Percentiles rank a stretch among this genome's conserved stretches.
Conservation (phyloP, 2,329 filamentous ascomycete species). For the Sclerotiophoma versabilis region DNA sequence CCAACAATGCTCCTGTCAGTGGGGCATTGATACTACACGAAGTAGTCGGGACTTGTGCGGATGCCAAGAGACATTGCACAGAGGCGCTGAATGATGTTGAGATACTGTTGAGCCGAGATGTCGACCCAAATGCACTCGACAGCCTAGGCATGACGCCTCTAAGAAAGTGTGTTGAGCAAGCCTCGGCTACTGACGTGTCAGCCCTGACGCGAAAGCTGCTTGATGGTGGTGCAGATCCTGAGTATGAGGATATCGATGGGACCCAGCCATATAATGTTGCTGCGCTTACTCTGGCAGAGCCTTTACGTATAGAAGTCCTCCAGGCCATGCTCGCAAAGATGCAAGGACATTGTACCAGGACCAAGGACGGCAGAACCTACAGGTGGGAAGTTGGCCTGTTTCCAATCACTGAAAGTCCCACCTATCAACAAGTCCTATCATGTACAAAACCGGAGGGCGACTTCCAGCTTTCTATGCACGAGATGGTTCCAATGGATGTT, state of each 20-base stretch:
- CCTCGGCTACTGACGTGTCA: constrained; percentile 38
- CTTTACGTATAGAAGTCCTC: constrained; percentile 35
- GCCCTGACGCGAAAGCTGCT: constrained; percentile 35
- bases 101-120: constrained; percentile 35
- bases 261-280: constrained; percentile 35
- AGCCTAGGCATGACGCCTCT: constrained; percentile 31
- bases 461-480: constrained; percentile 27
- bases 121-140: constrained; percentile 35
- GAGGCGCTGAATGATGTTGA: constrained; percentile 43
- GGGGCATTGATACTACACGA: constrained; percentile 38
- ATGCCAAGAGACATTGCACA: constrained; percentile 39
- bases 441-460: constrained; percentile 29
- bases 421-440: constrained; percentile 32
- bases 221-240: constrained; percentile 41
- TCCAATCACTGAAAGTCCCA: constrained; percentile 35
- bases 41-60: constrained; percentile 38
- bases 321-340: constrained; percentile 35
- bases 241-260: constrained; percentile 29
- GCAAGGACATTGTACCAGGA: constrained; percentile 20
- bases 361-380: constrained; percentile 18
- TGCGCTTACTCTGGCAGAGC: constrained; percentile 36
- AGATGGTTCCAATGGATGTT: constrained; percentile 37
- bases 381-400: constrained; percentile 34
- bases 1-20: constrained; percentile 15
- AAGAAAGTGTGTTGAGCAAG: constrained; percentile 35